Evolutionary conservation across 805 yeast species (phyloP).

Genomic region (Cyberlindnera euphorbiae): DNA sequence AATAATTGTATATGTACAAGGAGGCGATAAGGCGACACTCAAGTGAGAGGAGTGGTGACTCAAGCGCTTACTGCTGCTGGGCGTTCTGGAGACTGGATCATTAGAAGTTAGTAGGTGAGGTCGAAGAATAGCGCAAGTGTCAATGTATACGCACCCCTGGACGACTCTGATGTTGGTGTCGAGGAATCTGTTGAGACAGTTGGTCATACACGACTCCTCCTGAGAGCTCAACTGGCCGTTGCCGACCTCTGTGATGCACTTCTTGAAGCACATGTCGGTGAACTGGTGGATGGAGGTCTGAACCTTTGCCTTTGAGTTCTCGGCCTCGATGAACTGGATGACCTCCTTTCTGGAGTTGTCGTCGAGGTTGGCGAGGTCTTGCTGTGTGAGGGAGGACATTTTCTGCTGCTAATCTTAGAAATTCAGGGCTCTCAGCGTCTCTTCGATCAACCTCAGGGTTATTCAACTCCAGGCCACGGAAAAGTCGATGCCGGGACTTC

Average conservation of each 20-base stretch:
- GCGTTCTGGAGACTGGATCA: slow-evolving; percentile 19
- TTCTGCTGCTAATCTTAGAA: not conserved
- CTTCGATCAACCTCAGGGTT: too few species aligned
- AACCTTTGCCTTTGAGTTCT: slow-evolving; percentile 81
- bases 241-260: slow-evolving; percentile 55
- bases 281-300: slow-evolving; percentile 82
- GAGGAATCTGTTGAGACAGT: slow-evolving; percentile 80
- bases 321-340: slow-evolving; percentile 70
- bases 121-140: too few species aligned
- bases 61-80: slow-evolving; percentile 15
- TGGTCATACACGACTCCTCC: slow-evolving; percentile 71
- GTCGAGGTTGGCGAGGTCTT: slow-evolving; percentile 46
- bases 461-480: too few species aligned
- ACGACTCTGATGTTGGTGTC: slow-evolving; percentile 87
- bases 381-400: slow-evolving; percentile 32
- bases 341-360: slow-evolving; percentile 71
- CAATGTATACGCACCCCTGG: slow-evolving; percentile 38
- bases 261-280: slow-evolving; percentile 87
- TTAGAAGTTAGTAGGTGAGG: too few species aligned
- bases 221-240: slow-evolving; percentile 43
- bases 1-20: not conserved
- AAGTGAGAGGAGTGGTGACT: too few species aligned
- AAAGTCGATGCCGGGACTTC: too few species aligned
- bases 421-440: too few species aligned
- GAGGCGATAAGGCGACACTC: not conserved